Evolutionary conservation across 441 rosid species (phyloP).

Genomic region (Populus hybrid): DNA sequence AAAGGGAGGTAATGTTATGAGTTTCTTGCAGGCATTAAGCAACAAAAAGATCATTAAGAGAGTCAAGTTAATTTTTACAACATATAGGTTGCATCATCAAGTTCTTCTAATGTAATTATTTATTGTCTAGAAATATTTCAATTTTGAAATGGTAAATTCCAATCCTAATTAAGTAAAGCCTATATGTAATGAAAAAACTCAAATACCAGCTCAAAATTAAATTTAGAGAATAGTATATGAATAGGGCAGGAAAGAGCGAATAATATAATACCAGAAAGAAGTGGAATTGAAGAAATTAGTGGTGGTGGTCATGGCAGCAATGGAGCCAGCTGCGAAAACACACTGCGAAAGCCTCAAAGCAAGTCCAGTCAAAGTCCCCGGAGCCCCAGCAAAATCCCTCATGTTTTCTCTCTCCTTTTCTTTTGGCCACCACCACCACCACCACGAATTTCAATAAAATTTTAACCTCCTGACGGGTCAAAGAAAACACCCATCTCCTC

Average conservation of each 20-base stretch:
- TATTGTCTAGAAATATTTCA: background rate
- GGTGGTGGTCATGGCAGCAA: constrained; percentile 63
- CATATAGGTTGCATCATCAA: background rate
- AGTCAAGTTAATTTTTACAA: background rate
- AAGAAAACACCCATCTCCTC: constrained; percentile 14
- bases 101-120: background rate
- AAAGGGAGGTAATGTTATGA: background rate
- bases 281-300: constrained; percentile 57
- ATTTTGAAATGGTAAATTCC: background rate
- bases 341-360: constrained; percentile 64
- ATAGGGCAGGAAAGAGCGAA: background rate
- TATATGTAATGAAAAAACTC: background rate
- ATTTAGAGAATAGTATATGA: background rate
- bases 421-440: background rate
- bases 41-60: background rate
- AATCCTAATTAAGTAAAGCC: background rate
- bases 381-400: constrained; percentile 82
- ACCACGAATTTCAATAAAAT: constrained; percentile 7
- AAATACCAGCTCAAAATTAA: background rate
- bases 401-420: constrained; percentile 27
- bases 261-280: constrained; percentile 77
- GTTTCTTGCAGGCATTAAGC: background rate
- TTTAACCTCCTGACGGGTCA: constrained; percentile 1
- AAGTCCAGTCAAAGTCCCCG: constrained; percentile 74
- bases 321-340: constrained; percentile 72